Base-by-base conservation (phyloP, 768 basidiomycete species). In the Tricholoma saponaceum region DNA sequence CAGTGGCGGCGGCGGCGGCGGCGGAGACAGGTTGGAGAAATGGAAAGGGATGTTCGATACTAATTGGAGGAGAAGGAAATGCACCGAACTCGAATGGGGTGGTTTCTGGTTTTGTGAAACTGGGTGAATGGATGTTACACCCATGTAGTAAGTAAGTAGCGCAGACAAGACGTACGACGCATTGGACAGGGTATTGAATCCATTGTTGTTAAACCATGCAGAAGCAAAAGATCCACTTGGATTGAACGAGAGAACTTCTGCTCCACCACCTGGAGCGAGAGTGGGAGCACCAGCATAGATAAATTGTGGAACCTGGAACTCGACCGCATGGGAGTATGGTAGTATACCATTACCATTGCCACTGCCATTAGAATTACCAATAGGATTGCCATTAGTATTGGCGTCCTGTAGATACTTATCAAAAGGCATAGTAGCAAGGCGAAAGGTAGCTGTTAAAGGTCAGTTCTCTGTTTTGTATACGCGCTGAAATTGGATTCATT, bases 221-320 rank as follows among this genome's bases (percentile, higher is more conserved):
- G 77, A 70, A 7, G 23, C 13, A 4, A 46, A 4, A 46, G 44
- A 46, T 23, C 10, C 44, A 16, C 13, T 25, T 16, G 44, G 44
- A 35, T 74, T 69, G 66, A 68, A 68, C 44, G 86, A 82, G n/a
- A 90, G 66, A 13, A 87, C 83, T 69, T 90, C 90, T 9, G 85
- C 88, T 33, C 90, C 88, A 22, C 88, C 89, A 20, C 87, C 88
- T 1, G 79, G 83, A 1, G 85, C 86, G 20, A 90, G 77, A 1
- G 80, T 78, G 25, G 89, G 86, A 0, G 80, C 75, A 3, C 79
- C 79, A 58, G 70, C 70, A 63, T 82, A 74, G 71, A 90, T 79
- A 67, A 86, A 89, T 25, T 80, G 76, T 3, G 88, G 89, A 35
- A 90, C 74, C 69, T 87, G 85, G 60, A 89, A 79, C 39, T 72